Conservation (phyloP, 768 basidiomycete species). For the Strobilomyces confusus region DNA sequence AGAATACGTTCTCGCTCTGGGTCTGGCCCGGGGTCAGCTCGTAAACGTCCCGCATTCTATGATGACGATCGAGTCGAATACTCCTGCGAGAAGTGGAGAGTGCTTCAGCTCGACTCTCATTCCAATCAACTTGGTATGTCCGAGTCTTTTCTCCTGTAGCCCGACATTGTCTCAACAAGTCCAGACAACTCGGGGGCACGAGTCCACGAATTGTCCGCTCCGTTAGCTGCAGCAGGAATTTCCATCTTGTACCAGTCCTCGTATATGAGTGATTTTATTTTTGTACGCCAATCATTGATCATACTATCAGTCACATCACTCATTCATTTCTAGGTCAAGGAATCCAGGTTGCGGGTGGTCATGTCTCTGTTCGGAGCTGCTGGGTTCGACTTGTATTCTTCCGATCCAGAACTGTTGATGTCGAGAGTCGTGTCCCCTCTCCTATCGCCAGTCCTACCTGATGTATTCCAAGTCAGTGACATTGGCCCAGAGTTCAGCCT, state of each 20-base stretch:
- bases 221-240: conserved; percentile 71
- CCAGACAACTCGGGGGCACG: conserved; percentile 68
- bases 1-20: conserved; percentile 41
- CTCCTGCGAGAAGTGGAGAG: conserved; percentile 72
- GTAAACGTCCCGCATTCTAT: conserved; percentile 19
- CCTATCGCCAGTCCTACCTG: conserved; percentile 30
- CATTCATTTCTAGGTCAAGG: conserved; percentile 51
- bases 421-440: conserved; percentile 30
- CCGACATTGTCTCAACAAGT: conserved; percentile 3
- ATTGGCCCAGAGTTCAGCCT: conserved; percentile 28
- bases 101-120: conserved; percentile 79
- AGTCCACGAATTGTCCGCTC: conserved; percentile 72
- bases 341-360: conserved; percentile 58
- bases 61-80: conserved; percentile 57
- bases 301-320: conserved; percentile 2
- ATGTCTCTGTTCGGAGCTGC: conserved; percentile 54
- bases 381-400: conserved; percentile 63
- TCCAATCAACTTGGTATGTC: conserved; percentile 61
- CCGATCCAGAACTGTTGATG: conserved; percentile 38
- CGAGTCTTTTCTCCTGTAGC: neutral
- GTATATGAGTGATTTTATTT: conserved; percentile 79
- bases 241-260: conserved; percentile 82
- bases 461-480: conserved; percentile 29
- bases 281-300: conserved; percentile 45
- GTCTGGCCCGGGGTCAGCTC: conserved; percentile 36